Percentiles rank a stretch among this genome's conserved stretches.
Conservation (phyloP, 768 basidiomycete species). For the Russula sp. region DNA sequence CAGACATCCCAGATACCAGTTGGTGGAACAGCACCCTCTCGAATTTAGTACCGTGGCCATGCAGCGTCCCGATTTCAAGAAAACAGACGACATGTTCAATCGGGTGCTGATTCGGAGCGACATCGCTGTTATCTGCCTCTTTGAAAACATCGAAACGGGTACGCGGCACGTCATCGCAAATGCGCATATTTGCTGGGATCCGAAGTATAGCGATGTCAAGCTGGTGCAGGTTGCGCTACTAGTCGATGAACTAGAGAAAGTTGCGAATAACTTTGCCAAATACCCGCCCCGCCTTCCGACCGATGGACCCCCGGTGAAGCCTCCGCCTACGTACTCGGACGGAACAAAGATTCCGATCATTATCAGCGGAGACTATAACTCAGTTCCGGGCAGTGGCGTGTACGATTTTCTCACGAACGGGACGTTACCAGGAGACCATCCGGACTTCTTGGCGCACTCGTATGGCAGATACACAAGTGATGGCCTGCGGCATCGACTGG, state of each 20-base stretch:
- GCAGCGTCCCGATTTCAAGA: constrained; percentile 90
- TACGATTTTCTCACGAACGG: constrained; percentile 87
- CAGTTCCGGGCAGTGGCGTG: constrained; percentile 76
- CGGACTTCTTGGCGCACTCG: constrained; percentile 86
- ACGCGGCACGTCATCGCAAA: constrained; percentile 87
- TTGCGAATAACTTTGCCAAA: constrained; percentile 75
- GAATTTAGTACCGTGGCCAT: constrained; percentile 93
- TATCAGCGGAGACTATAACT: constrained; percentile 96
- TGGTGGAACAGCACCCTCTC: constrained; percentile 89
- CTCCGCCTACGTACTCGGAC: constrained; percentile 70
- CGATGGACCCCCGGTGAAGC: constrained; percentile 38
- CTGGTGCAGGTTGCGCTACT: constrained; percentile 92
- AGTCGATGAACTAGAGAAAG: constrained; percentile 89
- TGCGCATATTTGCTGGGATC: constrained; percentile 91
- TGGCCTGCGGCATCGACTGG: constrained; percentile 73
- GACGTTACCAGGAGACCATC: constrained; percentile 60
- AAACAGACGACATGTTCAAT: constrained; percentile 99
- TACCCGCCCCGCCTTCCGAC: constrained; percentile 62
- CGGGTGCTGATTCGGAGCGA: constrained; percentile 93
- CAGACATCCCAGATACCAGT: constrained; percentile 58
- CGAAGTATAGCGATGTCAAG: constrained; percentile 90
- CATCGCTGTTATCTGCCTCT: constrained; percentile 78
- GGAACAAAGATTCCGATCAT: constrained; percentile 87
- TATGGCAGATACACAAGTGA: constrained; percentile 93
- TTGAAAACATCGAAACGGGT: constrained; percentile 85